Evolutionary conservation across 1,284 basidiomycete genomes (phyloP).

Genomic region (Moesziomyces sp.): DNA sequence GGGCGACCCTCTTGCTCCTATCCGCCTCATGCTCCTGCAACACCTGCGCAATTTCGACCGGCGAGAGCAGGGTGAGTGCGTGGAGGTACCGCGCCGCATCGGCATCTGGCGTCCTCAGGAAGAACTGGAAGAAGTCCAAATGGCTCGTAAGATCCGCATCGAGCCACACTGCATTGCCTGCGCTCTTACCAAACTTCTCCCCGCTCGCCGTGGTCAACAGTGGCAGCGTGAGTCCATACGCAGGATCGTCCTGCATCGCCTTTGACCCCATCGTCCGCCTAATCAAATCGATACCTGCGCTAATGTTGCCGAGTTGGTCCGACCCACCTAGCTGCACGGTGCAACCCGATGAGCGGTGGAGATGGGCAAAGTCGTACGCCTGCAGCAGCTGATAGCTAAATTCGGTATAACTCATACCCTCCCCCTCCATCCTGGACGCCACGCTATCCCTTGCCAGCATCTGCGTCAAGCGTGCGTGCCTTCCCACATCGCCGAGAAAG

Average conservation of each 20-base stretch:
- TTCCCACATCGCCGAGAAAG: conserved; percentile 84
- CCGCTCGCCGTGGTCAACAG: conserved; percentile 89
- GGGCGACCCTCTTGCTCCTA: conserved; percentile 77
- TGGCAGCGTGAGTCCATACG: conserved; percentile 90
- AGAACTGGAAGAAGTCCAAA: conserved; percentile 77
- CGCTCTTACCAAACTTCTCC: conserved; percentile 96
- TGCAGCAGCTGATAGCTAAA: conserved; percentile 97
- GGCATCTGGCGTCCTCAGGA: conserved; percentile 81
- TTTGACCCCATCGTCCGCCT: conserved; percentile 70
- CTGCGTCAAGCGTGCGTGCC: conserved; percentile 82
- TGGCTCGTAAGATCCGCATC: conserved; percentile 32
- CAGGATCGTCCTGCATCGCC: conserved; percentile 65
- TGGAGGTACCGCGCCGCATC: conserved; percentile 85
- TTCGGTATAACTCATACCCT: conserved; percentile 92
- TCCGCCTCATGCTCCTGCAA: conserved; percentile 74
- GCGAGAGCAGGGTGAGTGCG: conserved; percentile 82
- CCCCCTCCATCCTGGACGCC: conserved; percentile 69
- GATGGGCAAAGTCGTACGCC: conserved; percentile 89
- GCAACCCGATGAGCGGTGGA: conserved; percentile 77
- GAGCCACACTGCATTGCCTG: conserved; percentile 92
- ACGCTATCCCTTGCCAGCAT: conserved; percentile 95
- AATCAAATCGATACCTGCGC: conserved; percentile 90
- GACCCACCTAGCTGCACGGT: conserved; percentile 92
- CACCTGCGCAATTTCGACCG: conserved; percentile 74
- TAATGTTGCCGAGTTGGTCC: conserved; percentile 99